Evolutionary conservation across 2,329 filamentous ascomycete species (phyloP), one percentile per base, ranked within the genome.

Genomic region (Aspergillus costaricaensis): DNA sequence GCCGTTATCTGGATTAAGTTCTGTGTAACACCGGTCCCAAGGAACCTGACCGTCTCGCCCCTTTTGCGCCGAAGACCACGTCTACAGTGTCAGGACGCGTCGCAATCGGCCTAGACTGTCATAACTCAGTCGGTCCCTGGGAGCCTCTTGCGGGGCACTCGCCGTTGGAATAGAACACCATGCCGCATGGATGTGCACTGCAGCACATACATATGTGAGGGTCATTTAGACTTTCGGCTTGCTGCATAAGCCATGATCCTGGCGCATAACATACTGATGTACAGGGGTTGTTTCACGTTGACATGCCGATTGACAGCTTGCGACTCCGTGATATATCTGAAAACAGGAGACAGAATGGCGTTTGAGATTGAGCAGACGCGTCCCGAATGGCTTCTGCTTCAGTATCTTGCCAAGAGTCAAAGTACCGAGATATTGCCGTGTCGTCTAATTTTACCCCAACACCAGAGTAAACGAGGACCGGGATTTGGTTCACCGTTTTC

Each of bases 191-290:
- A 36, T 49, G 15, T 21, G 27, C 30, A 15, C n/a, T 53, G 17
- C 52, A 41, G 55, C 19, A 36, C 48, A 44, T 44, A 44, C 41
- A 44, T 44, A 44, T 44, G 41, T 21, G 41, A 44, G 41, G 23
- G 21, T 58, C 43, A 49, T 56, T 61, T 62, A 59, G 41, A 56
- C 60, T 62, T 59, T 39, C 60, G 60, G 60, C 38, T 62, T 54
- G 60, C 41, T 56, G 60, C 60, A 62, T 62, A 59, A 38, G 47
- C 44, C 51, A 59, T 55, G 56, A 52, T 52, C 36, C 32, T 57
- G 47, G 38, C 55, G 54, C 54, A 57, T 52, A 30, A 32, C 52
- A 59, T 56, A 51, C 52, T 30, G 23, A 50, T 50, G 47, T 32
- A 27, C 47, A 48, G 43, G 57, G 41, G 23, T 15, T 59, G 51